phyloP scores from a whole-genome alignment of 208 protist genomes.

The Crithidia brevicula region DNA sequence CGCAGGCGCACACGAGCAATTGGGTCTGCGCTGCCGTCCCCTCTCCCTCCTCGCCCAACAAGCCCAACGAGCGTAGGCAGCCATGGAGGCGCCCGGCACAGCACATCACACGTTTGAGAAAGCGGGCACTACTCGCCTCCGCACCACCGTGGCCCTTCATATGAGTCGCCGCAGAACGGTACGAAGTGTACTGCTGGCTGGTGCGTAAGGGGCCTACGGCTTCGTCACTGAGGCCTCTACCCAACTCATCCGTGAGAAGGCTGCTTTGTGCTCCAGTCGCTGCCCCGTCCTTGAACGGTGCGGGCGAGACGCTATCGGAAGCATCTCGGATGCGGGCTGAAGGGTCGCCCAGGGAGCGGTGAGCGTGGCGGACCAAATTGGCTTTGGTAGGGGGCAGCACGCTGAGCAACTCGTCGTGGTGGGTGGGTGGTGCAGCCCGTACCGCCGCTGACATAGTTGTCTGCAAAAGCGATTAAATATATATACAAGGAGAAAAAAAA shows the following conservation, averaged over 20 bases:
- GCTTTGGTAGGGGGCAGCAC: not conserved
- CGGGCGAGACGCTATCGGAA: no score
- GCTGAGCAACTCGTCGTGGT: not conserved
- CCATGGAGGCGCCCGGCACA: slow-evolving; percentile 8
- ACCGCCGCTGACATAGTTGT: not conserved
- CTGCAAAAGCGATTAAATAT: not conserved
- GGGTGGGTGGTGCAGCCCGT: no score
- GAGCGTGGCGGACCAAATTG: no score
- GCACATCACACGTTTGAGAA: slow-evolving; percentile 8
- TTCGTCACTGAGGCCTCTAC: not conserved
- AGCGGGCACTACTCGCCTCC: not conserved
- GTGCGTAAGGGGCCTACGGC: not conserved
- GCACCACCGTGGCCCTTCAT: not conserved
- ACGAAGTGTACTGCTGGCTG: not conserved
- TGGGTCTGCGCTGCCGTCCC: not conserved
- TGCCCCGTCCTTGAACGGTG: no score
- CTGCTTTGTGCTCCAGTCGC: no score
- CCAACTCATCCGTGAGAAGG: no score
- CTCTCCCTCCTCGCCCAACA: slow-evolving; percentile 9
- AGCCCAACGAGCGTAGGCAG: slow-evolving; percentile 6
- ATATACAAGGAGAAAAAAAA: not conserved
- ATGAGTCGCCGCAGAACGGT: not conserved
- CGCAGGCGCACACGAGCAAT: slow-evolving; percentile 23
- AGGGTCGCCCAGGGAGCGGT: no score
- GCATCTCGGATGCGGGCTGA: no score